Evolutionary conservation across 2,329 filamentous ascomycete genomes (phyloP), one percentile per base, ranked within the genome.

Genomic region (Hypoxylon sp.): DNA sequence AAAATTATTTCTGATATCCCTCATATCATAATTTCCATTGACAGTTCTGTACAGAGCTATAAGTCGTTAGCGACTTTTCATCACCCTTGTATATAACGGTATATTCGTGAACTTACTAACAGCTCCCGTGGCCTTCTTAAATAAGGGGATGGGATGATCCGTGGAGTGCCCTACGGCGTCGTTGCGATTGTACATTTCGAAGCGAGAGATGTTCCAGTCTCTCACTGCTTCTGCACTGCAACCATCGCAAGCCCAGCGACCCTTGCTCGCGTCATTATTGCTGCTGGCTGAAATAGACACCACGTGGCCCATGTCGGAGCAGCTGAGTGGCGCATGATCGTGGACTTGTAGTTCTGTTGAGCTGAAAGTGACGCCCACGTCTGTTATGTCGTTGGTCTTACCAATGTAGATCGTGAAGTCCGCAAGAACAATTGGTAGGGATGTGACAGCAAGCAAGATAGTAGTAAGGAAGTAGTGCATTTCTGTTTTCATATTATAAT

Each of bases 161-260:
- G 62, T 66, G n/a, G 51, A 53, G 14, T 55, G 59, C 0, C 57
- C 68, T 3, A 70, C 54, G 12, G 68, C 63, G 23, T 67, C 51
- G 3, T 61, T 30, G 16, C 50, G 37, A 45, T 69, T 70, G n/a
- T 70, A 69, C 63, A 69, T 70, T 46, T 70, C 68, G 46, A 67
- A 64, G 29, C 66, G 68, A 2, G 43, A 21, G 54, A 70, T 61
- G 23, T 34, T 2, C 68, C 68, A 70, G 43, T 65, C 41, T 21
- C 47, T 46, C 23, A 63, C 57, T 25, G 68, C 65, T 11, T 47
- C 12, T 12, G 50, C 59, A 12, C 11, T 59, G 43, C 68, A 70
- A 6, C 68, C 65, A 39, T 70, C 61, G 29, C 68, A 69, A 0
- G 65, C 68, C 68, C 68, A 68, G 11, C 62, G 61, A 9, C 62